phyloP scores from a whole-genome alignment of 2,329 filamentous ascomycete genomes.

The Fusarium ramigenum region DNA sequence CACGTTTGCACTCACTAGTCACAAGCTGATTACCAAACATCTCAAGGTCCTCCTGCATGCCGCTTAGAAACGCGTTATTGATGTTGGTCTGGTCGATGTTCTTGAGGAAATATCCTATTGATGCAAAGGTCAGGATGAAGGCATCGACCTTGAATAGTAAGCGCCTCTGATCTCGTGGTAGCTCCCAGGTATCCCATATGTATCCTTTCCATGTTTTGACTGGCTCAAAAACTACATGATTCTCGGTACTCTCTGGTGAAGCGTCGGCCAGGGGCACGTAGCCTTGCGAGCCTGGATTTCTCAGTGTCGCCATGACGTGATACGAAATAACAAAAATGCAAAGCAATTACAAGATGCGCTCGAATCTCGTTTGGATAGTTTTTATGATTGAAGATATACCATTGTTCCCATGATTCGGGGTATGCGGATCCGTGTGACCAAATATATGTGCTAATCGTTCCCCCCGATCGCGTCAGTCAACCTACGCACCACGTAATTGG shows the following conservation, averaged over 20 bases:
- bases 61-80: not conserved
- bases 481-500: not conserved
- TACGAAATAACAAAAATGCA: not conserved
- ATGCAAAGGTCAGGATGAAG: not conserved
- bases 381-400: not conserved
- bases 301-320: not conserved
- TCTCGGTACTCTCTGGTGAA: not conserved
- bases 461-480: constrained; percentile 3
- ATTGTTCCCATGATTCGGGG: not conserved
- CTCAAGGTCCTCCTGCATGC: not conserved
- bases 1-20: not conserved
- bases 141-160: not conserved
- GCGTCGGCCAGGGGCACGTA: not conserved
- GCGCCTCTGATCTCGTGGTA: not conserved
- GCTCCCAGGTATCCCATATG: not conserved
- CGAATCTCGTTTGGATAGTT: rapidly evolving
- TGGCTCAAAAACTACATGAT: not conserved
- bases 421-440: not conserved
- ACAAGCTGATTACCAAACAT: constrained; percentile 2
- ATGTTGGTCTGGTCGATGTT: not conserved
- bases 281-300: not conserved
- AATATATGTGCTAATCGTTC: not conserved
- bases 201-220: not conserved
- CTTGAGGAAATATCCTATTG: not conserved
- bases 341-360: not conserved